Conservation (phyloP, 495 filamentous ascomycete species). For the Usnea hakonensis region DNA sequence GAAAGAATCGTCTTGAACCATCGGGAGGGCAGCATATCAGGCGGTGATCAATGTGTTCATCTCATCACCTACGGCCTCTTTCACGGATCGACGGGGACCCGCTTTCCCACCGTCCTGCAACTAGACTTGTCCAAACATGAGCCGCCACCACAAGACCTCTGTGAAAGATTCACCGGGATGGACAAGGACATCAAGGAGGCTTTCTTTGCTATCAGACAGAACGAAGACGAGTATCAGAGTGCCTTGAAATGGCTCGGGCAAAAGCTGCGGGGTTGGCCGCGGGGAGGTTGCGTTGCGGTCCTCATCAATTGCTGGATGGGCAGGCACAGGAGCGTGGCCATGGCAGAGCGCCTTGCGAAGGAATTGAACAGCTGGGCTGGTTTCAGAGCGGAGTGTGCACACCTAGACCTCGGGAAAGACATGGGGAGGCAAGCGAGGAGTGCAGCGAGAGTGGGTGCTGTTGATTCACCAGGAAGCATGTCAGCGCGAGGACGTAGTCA, state of each 20-base stretch:
- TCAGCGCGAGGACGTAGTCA: background rate
- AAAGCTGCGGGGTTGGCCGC: background rate
- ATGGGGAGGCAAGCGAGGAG: background rate
- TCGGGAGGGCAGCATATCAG: background rate
- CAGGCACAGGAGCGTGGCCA: conserved; percentile 8
- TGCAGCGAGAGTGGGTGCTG: background rate
- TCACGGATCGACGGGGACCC: background rate
- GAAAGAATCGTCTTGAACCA: background rate
- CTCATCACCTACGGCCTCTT: conserved; percentile 3
- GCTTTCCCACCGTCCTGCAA: background rate
- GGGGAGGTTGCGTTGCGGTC: background rate
- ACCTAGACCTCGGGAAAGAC: conserved; percentile 1
- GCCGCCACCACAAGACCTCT: background rate
- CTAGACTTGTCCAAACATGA: background rate
- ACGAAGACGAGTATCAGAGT: background rate
- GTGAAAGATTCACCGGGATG: background rate
- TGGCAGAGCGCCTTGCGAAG: conserved; percentile 3
- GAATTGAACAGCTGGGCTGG: background rate
- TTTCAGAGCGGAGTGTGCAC: background rate
- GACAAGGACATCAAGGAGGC: background rate
- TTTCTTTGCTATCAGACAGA: background rate
- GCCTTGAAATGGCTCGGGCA: background rate
- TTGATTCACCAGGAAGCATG: background rate
- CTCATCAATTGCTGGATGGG: background rate
- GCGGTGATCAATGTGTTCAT: background rate